Evolutionary conservation across 192 early-diverging fungal species (phyloP), one percentile per base, ranked within the genome.

Genomic region (Allomyces macrogynus): DNA sequence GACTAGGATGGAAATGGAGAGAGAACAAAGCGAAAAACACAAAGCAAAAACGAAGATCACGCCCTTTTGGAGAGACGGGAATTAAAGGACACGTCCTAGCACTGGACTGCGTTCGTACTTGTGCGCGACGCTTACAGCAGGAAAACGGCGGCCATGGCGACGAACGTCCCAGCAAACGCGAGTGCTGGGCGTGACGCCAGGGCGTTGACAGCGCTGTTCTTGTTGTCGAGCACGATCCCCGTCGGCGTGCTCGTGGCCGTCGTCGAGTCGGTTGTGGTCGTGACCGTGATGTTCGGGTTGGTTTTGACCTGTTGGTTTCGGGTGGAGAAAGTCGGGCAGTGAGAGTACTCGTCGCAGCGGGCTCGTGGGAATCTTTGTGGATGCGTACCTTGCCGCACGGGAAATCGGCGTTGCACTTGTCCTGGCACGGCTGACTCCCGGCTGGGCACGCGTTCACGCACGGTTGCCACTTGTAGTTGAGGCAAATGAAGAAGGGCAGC

Each of bases 391-490:
- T 40, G 32, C 32, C 32, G 32, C 32, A 40, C 32, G 32, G 32
- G 49, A 20, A 57, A 3, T 57, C 16, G 16, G 49, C 12, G 49
- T 57, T 57, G 49, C 49, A 57, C 49, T 57, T 57, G 49, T 57
- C 49, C 16, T 57, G 49, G 49, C 49, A 57, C 12, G 49, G 49
- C 49, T 57, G 49, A 16, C 20, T n/a, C 12, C 49, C 49, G 20
- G 49, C 49, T 14, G 49, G 49, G 49, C 49, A 57, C 16, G 49
- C 49, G 49, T 57, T 57, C 12, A 57, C 12, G 49, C 49, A 57
- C 49, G 49, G 49, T 16, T 57, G 49, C 49, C 49, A 57, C 49
- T 57, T 57, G 49, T 57, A 57, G 49, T 57, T 57, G 49, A 57
- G 49, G 49, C 49, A 57, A n/a, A n/a, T 57, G 49, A 57, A 57